A percentile compares a stretch with the other conserved stretches of the same genome.
These are phyloP conservation scores for Phytophthora pisi DNA, from an alignment of 352 stramenopile species.

Conservation along the genomic window DNA sequence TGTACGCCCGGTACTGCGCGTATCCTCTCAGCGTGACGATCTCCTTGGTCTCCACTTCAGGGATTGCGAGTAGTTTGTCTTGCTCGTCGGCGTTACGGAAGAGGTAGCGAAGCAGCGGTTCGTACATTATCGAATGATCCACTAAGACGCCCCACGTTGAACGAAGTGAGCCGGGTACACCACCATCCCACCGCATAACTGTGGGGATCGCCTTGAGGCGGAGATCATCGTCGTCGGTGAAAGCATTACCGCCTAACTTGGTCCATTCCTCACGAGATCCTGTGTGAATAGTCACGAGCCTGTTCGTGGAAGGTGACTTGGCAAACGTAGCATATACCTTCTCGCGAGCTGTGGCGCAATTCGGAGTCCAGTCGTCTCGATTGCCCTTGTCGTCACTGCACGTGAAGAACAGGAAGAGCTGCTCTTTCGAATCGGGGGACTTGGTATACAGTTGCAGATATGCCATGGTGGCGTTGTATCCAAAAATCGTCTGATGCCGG, in stretches of 20 bases:
- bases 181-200: conserved; percentile 67
- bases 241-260: conserved; percentile 47
- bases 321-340: conserved; percentile 61
- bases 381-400: conserved; percentile 57
- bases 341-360: conserved; percentile 49
- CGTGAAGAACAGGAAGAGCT: conserved; percentile 74
- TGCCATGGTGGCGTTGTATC: conserved; percentile 55
- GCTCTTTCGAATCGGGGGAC: conserved; percentile 29
- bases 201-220: conserved; percentile 65
- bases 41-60: conserved; percentile 53
- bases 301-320: conserved; percentile 58
- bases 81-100: conserved; percentile 63
- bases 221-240: conserved; percentile 63
- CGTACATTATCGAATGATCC: conserved; percentile 52
- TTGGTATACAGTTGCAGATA: conserved; percentile 55
- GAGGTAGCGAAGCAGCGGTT: conserved; percentile 64
- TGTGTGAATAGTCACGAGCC: conserved; percentile 61
- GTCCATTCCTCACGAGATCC: conserved; percentile 59
- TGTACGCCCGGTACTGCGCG: conserved; percentile 44
- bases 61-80: conserved; percentile 44
- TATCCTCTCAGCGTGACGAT: conserved; percentile 58
- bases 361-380: conserved; percentile 55
- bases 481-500: conserved; percentile 51
- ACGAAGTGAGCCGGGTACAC: conserved; percentile 33
- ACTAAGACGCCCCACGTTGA: conserved; percentile 65